A percentile compares a stretch with the other conserved stretches of the same genome.
These are phyloP conservation scores for Pancytospora philotis DNA, from an alignment of 371 early-diverging fungal genomes.

Conservation along the genomic window DNA sequence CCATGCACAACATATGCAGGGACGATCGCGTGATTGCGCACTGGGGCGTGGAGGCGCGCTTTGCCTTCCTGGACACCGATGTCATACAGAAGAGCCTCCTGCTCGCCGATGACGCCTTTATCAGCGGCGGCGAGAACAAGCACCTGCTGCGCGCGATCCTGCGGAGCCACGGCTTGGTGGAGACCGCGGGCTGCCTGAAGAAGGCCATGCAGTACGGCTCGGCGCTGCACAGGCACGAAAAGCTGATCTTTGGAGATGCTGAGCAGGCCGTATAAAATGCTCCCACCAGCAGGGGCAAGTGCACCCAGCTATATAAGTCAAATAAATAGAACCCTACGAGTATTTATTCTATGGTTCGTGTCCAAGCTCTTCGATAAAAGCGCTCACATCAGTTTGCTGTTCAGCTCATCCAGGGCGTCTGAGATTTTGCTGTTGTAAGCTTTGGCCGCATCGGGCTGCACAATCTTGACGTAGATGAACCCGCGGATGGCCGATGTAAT, in stretches of 20 bases:
- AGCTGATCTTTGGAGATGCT: not conserved
- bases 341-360: too few relatives aligned
- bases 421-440: too few relatives aligned
- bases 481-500: too few relatives aligned
- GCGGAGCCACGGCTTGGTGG: slow-evolving; percentile 21
- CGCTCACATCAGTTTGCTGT: too few relatives aligned
- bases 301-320: too few relatives aligned
- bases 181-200: slow-evolving; percentile 20
- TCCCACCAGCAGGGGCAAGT: too few relatives aligned
- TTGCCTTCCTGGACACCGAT: slow-evolving; percentile 41
- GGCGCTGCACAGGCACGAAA: slow-evolving; percentile 30
- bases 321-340: too few relatives aligned
- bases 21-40: slow-evolving; percentile 44
- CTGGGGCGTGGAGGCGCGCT: slow-evolving; percentile 35
- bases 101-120: not conserved
- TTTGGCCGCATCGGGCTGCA: too few relatives aligned
- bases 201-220: slow-evolving; percentile 54
- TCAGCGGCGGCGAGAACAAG: slow-evolving; percentile 24
- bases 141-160: slow-evolving; percentile 35
- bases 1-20: slow-evolving; percentile 41
- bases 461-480: too few relatives aligned
- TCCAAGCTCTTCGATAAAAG: too few relatives aligned
- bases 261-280: too few relatives aligned
- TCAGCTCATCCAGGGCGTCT: too few relatives aligned
- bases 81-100: slow-evolving; percentile 24